A percentile compares a stretch with the other conserved stretches of the same genome.
Conservation (phyloP, 352 stramenopile genomes). For the Globisporangium cederbergense region DNA sequence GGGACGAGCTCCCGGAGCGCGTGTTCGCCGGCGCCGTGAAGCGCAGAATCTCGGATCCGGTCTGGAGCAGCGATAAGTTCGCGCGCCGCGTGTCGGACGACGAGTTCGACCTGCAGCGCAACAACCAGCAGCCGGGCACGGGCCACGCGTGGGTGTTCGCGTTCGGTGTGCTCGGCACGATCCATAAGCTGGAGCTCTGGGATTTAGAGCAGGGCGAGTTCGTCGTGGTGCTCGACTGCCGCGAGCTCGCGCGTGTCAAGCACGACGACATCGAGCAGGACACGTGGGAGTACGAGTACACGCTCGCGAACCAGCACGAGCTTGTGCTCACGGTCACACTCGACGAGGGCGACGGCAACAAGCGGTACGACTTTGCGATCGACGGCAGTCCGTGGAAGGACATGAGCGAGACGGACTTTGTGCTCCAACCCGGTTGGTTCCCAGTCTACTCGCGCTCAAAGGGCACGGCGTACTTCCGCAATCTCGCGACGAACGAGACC, state of each 20-base stretch:
- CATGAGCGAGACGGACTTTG: constrained; percentile 79
- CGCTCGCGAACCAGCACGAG: constrained; percentile 66
- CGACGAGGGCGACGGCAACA: constrained; percentile 52
- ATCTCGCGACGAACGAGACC: constrained; percentile 54
- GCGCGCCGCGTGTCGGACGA: constrained; percentile 64
- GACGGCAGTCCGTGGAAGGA: constrained; percentile 68
- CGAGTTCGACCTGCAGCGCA: constrained; percentile 34
- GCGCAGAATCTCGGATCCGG: constrained; percentile 28
- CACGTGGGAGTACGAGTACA: constrained; percentile 73
- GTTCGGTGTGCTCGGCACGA: constrained; percentile 65
- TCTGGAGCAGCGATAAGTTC: constrained; percentile 83
- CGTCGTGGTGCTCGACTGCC: constrained; percentile 72
- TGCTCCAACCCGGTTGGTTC: constrained; percentile 73
- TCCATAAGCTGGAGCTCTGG: constrained; percentile 76
- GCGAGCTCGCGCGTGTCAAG: constrained; percentile 47
- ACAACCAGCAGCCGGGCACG: constrained; percentile 39
- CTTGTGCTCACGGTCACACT: constrained; percentile 64
- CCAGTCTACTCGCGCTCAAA: constrained; percentile 76
- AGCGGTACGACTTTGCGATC: constrained; percentile 76
- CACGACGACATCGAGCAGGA: constrained; percentile 68
- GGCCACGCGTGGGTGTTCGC: constrained; percentile 77
- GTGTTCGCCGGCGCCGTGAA: constrained; percentile 27
- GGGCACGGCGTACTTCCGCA: constrained; percentile 71
- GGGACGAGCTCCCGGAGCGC: constrained; percentile 65
- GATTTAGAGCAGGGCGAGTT: constrained; percentile 73